A percentile compares a stretch with the other conserved stretches of the same genome.
phyloP scores from a whole-genome alignment of 164 flowering plant species.

The Dillenia turbinata region DNA sequence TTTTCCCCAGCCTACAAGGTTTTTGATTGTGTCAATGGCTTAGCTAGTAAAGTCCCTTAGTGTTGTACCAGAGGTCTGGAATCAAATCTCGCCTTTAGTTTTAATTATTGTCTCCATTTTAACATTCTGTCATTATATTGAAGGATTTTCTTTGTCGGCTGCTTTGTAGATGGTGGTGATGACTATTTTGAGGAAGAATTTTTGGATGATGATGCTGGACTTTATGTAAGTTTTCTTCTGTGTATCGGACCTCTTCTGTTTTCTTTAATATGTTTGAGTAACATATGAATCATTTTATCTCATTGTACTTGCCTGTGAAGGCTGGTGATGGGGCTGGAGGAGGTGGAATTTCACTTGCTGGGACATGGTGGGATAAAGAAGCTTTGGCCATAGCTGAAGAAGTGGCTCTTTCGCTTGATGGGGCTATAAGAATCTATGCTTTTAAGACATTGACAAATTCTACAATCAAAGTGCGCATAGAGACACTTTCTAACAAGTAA shows the following conservation, averaged over 20 bases:
- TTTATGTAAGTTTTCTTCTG: constrained; percentile 36
- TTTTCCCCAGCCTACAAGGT: no score
- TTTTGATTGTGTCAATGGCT: no score
- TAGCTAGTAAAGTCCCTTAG: no score
- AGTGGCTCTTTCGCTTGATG: constrained; percentile 54
- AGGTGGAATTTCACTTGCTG: constrained; percentile 80
- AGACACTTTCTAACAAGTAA: constrained; percentile 83
- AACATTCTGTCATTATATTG: constrained; percentile 14
- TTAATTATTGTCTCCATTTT: neutral
- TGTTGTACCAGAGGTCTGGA: no score
- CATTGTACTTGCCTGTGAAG: constrained; percentile 20
- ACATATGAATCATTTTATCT: neutral
- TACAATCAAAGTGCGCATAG: constrained; percentile 75
- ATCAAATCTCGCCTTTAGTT: neutral
- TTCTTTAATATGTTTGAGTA: neutral
- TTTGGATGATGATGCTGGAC: constrained; percentile 39
- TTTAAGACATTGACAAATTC: constrained; percentile 60
- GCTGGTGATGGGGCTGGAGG: constrained; percentile 89
- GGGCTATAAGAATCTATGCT: constrained; percentile 67
- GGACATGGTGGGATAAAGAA: constrained; percentile 79
- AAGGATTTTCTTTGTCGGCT: neutral
- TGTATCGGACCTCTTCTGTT: neutral
- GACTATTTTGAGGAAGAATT: constrained; percentile 43
- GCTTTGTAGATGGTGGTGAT: constrained; percentile 32
- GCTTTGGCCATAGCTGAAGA: constrained; percentile 68